Conservation (phyloP, 2,329 filamentous ascomycete genomes). For the Thielaviopsis musarum region DNA sequence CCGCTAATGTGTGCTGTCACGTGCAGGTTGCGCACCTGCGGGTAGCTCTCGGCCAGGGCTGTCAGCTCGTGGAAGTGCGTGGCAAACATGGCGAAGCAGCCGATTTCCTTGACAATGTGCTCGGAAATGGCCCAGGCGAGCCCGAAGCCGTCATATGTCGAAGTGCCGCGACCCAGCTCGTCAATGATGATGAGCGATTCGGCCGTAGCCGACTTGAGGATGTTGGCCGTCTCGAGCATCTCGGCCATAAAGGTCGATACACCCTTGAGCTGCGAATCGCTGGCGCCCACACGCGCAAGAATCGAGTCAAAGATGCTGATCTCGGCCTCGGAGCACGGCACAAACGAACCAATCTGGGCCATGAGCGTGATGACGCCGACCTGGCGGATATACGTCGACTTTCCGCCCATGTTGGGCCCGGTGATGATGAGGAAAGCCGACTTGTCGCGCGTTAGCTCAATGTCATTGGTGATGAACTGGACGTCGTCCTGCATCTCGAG, state of each 20-base stretch:
- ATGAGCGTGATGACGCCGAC: slow-evolving; percentile 93
- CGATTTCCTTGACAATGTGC: slow-evolving; percentile 89
- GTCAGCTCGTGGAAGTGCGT: slow-evolving; percentile 98
- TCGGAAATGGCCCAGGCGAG: slow-evolving; percentile 99
- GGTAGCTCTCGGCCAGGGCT: slow-evolving; percentile 69
- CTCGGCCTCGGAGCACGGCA: slow-evolving; percentile 79
- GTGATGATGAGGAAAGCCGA: slow-evolving; percentile 95
- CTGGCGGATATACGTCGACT: slow-evolving; percentile 95
- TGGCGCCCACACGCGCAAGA: slow-evolving; percentile 85
- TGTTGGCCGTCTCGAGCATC: slow-evolving; percentile 98
- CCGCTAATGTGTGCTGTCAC: slow-evolving; percentile 83
- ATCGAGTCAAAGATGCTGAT: slow-evolving; percentile 95
- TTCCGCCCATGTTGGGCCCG: slow-evolving; percentile 97
- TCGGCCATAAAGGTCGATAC: slow-evolving; percentile 99
- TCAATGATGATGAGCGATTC: slow-evolving; percentile 98
- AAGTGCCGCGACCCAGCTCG: slow-evolving; percentile 88
- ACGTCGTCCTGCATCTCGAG: slow-evolving; percentile 98
- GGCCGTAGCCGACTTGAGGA: slow-evolving; percentile 86
- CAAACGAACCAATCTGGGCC: slow-evolving; percentile 94
- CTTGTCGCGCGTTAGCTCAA: slow-evolving; percentile 57
- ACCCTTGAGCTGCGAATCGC: slow-evolving; percentile 91
- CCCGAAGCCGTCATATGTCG: slow-evolving; percentile 95
- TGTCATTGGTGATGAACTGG: slow-evolving; percentile 96
- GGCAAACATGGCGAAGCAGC: slow-evolving; percentile 86
- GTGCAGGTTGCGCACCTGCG: slow-evolving; percentile 82